Evolutionary conservation across 345 rosid species (phyloP), one percentile per base, ranked within the genome.

Genomic region (Syzygium aqueum): DNA sequence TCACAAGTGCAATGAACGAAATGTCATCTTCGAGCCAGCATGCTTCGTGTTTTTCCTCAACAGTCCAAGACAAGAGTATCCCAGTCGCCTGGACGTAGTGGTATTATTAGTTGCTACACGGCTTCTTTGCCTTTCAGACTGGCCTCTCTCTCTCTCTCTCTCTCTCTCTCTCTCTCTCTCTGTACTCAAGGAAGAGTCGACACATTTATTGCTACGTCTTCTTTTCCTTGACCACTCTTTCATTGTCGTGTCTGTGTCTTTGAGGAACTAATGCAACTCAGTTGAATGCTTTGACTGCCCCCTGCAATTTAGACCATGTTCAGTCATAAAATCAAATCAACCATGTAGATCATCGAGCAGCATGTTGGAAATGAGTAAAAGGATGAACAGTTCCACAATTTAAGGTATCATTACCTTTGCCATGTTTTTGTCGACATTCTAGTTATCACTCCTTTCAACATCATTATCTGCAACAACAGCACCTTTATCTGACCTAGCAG

Each of bases 401-500:
- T 83, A 83, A 83, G 30, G 52, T 83, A 50, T 46, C 85, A 50
- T 14, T 88, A 90, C 86, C 92, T 88, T 88, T 51, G 78, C 88
- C 53, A 43, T 78, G 54, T 49, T 52, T 87, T 92, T 90, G 19
- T 86, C 67, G 67, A 92, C 85, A n/a, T 84, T 52, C 25, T 67
- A 33, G 25, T 67, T 67, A 33, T 33, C 80, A 33, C 46, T 33
- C 46, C 80, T 33, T 33, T 67, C 46, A 17, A 40, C 80, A 67
- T 67, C 80, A 67, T 67, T 33, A 33, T 67, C 10, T 67, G 80
- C 33, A 3, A 33, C 46, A 17, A 11, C 80, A 33, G 80, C 90
- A 83, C 87, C 85, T 52, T 84, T 65, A 77, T 91, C 94, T n/a
- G 77, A 11, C 15, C 50, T 33, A 77, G 22, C n/a, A 19, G 51